These are phyloP conservation scores for Infundibulicybe gibba DNA, from an alignment of 768 basidiomycete genomes.

Conservation along the genomic window DNA sequence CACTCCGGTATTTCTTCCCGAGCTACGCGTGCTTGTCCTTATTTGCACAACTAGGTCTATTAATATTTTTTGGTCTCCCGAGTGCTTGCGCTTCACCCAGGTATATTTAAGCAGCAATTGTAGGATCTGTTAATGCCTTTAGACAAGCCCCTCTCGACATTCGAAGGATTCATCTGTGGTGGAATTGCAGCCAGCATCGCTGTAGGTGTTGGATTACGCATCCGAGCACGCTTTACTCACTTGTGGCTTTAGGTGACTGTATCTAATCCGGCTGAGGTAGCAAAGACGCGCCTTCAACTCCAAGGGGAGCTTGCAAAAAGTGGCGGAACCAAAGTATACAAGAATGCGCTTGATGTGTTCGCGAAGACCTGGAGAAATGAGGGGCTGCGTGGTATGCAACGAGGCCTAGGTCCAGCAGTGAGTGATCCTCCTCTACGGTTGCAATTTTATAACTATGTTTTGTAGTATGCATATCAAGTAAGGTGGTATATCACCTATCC, in stretches of 20 bases:
- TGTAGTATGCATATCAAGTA: conserved; percentile 89
- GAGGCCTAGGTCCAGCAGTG: conserved; percentile 89
- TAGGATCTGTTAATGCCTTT: too few species aligned
- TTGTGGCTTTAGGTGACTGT: conserved; percentile 58
- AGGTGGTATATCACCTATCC: conserved; percentile 18
- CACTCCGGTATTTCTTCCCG: too few species aligned
- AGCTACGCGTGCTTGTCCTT: too few species aligned
- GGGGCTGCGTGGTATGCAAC: conserved; percentile 87
- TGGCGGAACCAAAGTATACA: conserved; percentile 77
- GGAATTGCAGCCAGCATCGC: conserved; percentile 91
- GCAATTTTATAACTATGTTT: conserved; percentile 12
- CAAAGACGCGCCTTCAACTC: conserved; percentile 93
- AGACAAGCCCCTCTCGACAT: conserved; percentile 45
- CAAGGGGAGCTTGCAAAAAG: conserved; percentile 90
- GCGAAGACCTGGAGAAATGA: conserved; percentile 87
- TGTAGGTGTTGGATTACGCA: conserved; percentile 38
- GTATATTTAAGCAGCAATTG: too few species aligned
- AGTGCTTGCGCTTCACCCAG: too few species aligned
- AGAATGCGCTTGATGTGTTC: conserved; percentile 81
- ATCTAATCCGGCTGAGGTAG: conserved; percentile 79
- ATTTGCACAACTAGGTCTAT: too few species aligned
- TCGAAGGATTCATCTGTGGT: conserved; percentile 85
- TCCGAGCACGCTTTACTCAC: conserved; percentile 6
- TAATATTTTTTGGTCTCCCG: too few species aligned
- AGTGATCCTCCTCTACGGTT: conserved; percentile 19